Base-by-base conservation (phyloP, 2,329 filamentous ascomycete species). In the Cytospora piceae region DNA sequence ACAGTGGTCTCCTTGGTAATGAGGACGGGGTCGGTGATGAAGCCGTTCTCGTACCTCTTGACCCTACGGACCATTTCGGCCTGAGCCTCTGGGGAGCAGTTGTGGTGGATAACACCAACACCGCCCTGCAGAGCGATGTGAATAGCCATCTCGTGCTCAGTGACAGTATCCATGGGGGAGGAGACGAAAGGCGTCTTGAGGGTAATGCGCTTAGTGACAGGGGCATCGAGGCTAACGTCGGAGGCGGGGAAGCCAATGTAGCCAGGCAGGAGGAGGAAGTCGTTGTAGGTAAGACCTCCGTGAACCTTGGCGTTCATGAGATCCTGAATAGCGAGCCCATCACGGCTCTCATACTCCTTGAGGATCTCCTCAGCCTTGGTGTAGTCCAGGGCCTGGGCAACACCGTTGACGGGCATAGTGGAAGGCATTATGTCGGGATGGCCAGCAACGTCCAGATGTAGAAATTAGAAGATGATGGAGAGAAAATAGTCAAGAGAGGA, bases 11-110 rank as follows among this genome's bases (percentile, higher is more conserved):
- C 87, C 67, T 92, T 91, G 74, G 87, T 90, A 73, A 99, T 92
- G 75, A 98, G 94, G 65, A 99, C 88, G 53, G 95, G 95, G 76
- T 99, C 96, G 56, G 93, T 85, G 76, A 99, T 99, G 84, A 99
- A 99, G 73, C 95, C 95, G 82, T 99, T 99, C 83, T 99, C 95
- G 80, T 93, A 99, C 75, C 95, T 88, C 90, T 99, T 99, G 73
- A 99, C 95, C 84, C 97, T 98, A 79, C 93, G 88, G 72, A 99
- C 92, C 95, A 99, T 99, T 83, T 97, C 94, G 71, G 95, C 95
- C 83, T 99, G 95, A 64, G 92, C 92, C 32, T 98, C 93, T 34
- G 94, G 87, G n/a, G 94, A 95, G 86, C 95, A 99, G 85, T 99
- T 99, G 87, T 99, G 95, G 85, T 99, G 95, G 72, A 99, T 96